Conservation (phyloP, 2,329 filamentous ascomycete species). For the Scytalidium lignicola region DNA sequence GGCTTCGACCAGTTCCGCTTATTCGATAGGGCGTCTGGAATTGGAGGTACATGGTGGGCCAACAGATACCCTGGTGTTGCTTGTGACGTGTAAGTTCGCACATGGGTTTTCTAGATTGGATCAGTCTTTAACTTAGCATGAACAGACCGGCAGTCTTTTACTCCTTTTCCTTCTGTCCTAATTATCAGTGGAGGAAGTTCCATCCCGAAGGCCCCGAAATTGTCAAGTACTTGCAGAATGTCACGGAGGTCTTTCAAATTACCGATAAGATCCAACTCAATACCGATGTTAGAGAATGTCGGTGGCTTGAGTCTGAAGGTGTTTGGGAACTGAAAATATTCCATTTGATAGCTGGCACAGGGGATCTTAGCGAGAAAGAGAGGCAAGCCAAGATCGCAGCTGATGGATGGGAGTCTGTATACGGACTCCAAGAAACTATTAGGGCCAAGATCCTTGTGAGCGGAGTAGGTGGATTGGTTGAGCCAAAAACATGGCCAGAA, state of each 20-base stretch:
- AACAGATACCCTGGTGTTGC: constrained; percentile 52
- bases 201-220: constrained; percentile 45
- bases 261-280: constrained; percentile 54
- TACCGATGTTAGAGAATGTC: constrained; percentile 47
- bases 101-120: not conserved
- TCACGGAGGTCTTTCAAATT: constrained; percentile 46
- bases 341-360: constrained; percentile 45
- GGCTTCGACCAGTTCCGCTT: constrained; percentile 54
- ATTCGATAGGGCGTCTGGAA: constrained; percentile 50
- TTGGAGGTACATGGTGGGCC: constrained; percentile 51
- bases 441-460: constrained; percentile 50
- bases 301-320: constrained; percentile 47
- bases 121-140: constrained; percentile 12
- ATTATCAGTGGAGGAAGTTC: constrained; percentile 44
- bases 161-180: constrained; percentile 50
- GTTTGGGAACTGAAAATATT: constrained; percentile 50
- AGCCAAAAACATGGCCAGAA: constrained; percentile 45
- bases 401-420: constrained; percentile 41
- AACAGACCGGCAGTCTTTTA: constrained; percentile 50
- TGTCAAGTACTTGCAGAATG: constrained; percentile 44
- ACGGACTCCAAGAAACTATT: constrained; percentile 44
- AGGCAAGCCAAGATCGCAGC: constrained; percentile 36
- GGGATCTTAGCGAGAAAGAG: constrained; percentile 45
- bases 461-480: constrained; percentile 49
- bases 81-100: constrained; percentile 41